Percentiles rank a stretch among this genome's conserved stretches.
phyloP scores from a whole-genome alignment of 2,329 filamentous ascomycete genomes.

The Claviceps fusiformis region DNA sequence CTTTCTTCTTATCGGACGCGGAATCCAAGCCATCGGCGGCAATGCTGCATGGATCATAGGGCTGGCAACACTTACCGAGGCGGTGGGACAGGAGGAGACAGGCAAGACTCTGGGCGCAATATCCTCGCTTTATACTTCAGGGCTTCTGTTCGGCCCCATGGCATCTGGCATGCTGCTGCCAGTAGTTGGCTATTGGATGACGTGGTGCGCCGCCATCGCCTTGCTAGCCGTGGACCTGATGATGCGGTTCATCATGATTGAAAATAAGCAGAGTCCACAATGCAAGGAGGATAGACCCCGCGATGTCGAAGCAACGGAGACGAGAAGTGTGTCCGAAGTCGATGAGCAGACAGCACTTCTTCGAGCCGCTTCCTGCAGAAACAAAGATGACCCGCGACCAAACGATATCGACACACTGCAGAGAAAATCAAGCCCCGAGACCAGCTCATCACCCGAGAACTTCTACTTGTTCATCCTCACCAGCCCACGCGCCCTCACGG shows the following conservation, averaged over 20 bases:
- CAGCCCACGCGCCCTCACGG: background rate
- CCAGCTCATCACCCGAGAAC: background rate
- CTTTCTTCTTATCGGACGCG: background rate
- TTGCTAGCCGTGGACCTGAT: background rate
- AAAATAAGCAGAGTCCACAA: background rate
- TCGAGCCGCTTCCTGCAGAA: background rate
- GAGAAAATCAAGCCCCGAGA: background rate
- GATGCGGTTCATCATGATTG: background rate
- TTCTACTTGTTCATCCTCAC: background rate
- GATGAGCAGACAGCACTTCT: background rate
- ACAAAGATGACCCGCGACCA: background rate
- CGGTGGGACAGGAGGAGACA: background rate
- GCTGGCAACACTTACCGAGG: background rate
- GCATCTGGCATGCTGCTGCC: background rate
- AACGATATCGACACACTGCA: background rate
- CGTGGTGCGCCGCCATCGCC: background rate
- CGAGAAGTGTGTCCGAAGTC: background rate
- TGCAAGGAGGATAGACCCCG: too few relatives aligned
- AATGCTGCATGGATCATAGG: slow-evolving; percentile 1
- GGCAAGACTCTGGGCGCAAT: background rate
- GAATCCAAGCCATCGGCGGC: background rate
- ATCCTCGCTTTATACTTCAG: background rate
- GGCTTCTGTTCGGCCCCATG: background rate
- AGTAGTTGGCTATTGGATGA: background rate
- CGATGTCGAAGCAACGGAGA: background rate